phyloP scores from a whole-genome alignment of 129 eudicot genomes.

The Flaveria brownii region DNA sequence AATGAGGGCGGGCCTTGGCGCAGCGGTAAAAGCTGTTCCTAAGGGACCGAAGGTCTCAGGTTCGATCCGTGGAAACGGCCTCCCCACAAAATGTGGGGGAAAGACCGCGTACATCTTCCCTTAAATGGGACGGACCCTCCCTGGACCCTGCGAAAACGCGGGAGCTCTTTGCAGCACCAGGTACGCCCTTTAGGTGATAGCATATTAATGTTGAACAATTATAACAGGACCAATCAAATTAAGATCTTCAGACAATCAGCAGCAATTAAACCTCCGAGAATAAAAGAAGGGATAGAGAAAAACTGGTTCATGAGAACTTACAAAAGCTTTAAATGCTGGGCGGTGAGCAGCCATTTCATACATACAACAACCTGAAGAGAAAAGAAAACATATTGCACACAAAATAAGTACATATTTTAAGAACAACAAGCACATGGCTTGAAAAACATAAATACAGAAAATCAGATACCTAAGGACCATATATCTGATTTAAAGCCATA shows the following conservation, averaged over 20 bases:
- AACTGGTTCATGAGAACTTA: constrained; percentile 45
- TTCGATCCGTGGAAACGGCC: too few relatives aligned
- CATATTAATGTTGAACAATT: background rate
- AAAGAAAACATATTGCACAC: constrained; percentile 15
- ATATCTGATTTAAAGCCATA: constrained; percentile 97
- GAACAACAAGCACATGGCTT: constrained; percentile 4
- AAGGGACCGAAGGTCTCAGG: too few relatives aligned
- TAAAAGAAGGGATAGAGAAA: constrained; percentile 13
- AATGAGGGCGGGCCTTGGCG: too few relatives aligned
- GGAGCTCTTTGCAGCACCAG: too few relatives aligned
- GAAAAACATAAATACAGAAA: constrained; percentile 15
- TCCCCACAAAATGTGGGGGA: too few relatives aligned
- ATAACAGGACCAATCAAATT: constrained; percentile 17
- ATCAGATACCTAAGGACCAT: constrained; percentile 90
- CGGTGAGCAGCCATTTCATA: constrained; percentile 99
- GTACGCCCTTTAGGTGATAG: too few relatives aligned
- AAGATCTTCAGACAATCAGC: constrained; percentile 20
- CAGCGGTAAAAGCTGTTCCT: too few relatives aligned
- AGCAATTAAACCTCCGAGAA: constrained; percentile 13
- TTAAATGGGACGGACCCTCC: too few relatives aligned
- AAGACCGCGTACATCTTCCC: too few relatives aligned
- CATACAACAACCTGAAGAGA: constrained; percentile 83
- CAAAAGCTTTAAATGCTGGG: constrained; percentile 98
- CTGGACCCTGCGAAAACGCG: too few relatives aligned
- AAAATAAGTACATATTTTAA: constrained; percentile 3